These are phyloP conservation scores for Pythium aristosporum DNA, from an alignment of 352 stramenopile species.

Conservation along the genomic window DNA sequence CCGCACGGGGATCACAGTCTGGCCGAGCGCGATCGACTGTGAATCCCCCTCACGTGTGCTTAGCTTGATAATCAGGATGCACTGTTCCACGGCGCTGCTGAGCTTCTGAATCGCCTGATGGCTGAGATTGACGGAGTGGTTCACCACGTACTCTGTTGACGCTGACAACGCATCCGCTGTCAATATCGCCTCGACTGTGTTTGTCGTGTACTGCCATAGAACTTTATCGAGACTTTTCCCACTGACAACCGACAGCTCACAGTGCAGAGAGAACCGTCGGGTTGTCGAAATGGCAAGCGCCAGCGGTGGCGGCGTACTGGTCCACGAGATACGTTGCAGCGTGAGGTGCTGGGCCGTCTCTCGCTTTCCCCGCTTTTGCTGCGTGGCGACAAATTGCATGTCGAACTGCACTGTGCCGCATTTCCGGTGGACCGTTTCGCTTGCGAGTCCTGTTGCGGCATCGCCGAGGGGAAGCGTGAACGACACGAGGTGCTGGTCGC, in stretches of 20 bases:
- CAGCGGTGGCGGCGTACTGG: background rate
- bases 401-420: conserved; percentile 20
- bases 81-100: background rate
- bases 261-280: background rate
- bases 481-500: conserved; percentile 21
- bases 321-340: conserved; percentile 15
- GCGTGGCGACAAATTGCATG: conserved; percentile 15
- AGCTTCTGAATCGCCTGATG: conserved; percentile 2
- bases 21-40: background rate
- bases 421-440: conserved; percentile 1
- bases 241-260: conserved; percentile 12
- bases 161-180: background rate
- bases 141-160: conserved; percentile 1
- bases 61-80: conserved; percentile 11
- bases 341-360: background rate
- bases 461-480: conserved; percentile 22
- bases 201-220: conserved; percentile 17
- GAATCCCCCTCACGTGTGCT: background rate
- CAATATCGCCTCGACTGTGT: background rate
- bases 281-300: conserved; percentile 3
- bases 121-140: conserved; percentile 4
- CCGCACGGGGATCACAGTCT: conserved; percentile 14
- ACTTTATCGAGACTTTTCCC: conserved; percentile 11
- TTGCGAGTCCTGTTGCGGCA: background rate
- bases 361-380: background rate